Conservation (phyloP, 176 grass and related monocot genomes). For the Zoysia pacifica region DNA sequence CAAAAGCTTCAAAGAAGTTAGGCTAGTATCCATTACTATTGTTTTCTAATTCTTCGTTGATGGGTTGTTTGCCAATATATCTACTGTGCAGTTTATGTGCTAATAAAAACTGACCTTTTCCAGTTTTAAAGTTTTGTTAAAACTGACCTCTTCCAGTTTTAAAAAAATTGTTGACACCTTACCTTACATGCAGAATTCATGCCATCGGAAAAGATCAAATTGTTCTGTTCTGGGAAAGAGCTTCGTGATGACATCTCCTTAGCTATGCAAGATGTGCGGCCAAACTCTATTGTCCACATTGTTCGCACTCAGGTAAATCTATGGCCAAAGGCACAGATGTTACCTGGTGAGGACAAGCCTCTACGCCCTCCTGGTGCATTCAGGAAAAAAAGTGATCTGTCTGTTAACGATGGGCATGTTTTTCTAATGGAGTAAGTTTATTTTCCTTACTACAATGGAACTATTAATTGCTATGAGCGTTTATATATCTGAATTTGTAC, state of each 20-base stretch:
- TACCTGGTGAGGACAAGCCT: slow-evolving; percentile 85
- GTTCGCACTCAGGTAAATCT: slow-evolving; percentile 80
- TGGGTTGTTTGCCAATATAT: slow-evolving; percentile 8
- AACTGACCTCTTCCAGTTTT: background rate
- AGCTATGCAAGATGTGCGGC: slow-evolving; percentile 61
- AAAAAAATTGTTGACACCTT: slow-evolving; percentile 9
- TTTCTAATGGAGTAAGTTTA: slow-evolving; percentile 95
- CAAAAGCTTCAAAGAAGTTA: slow-evolving; percentile 92
- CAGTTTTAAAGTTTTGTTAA: too few species aligned
- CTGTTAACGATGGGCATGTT: slow-evolving; percentile 87
- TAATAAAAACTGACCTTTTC: background rate
- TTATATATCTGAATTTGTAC: background rate
- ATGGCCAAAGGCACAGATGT: slow-evolving; percentile 89
- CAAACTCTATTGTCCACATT: slow-evolving; percentile 86
- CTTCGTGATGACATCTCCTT: slow-evolving; percentile 75
- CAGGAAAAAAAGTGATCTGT: slow-evolving; percentile 92
- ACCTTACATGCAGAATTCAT: slow-evolving; percentile 70
- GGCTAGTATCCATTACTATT: slow-evolving; percentile 49
- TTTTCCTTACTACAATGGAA: background rate
- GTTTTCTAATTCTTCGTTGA: slow-evolving; percentile 3
- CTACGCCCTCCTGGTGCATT: slow-evolving; percentile 78
- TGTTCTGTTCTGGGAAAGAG: slow-evolving; percentile 83
- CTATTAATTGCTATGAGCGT: slow-evolving; percentile 15
- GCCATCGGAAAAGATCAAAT: slow-evolving; percentile 69
- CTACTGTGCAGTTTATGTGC: slow-evolving; percentile 5